Evolutionary conservation across 371 early-diverging fungal species (phyloP).

Genomic region (Mycotypha africana): DNA sequence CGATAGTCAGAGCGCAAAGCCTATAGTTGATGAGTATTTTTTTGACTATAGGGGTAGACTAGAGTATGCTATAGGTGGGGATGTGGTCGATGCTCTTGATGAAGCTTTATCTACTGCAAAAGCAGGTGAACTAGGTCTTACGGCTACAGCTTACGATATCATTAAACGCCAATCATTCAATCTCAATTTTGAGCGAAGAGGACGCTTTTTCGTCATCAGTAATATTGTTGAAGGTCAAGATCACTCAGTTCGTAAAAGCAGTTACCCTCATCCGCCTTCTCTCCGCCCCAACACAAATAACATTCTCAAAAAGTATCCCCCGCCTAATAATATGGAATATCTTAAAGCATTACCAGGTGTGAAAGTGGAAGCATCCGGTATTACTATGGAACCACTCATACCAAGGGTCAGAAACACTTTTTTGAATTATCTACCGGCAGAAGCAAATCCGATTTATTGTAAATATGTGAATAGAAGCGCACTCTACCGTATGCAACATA

Average conservation of each 20-base stretch:
- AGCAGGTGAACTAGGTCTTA: constrained; percentile 54
- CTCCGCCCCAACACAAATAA: constrained; percentile 1
- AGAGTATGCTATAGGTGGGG: constrained; percentile 56
- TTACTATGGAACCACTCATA: constrained; percentile 21
- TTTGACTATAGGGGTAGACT: constrained; percentile 31
- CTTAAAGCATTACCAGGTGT: constrained; percentile 18
- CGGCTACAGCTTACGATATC: constrained; percentile 37
- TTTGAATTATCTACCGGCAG: constrained; percentile 16
- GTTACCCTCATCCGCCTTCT: neutral
- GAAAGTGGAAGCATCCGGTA: constrained; percentile 9
- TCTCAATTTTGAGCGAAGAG: constrained; percentile 30
- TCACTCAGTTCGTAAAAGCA: neutral
- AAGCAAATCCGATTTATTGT: constrained; percentile 33
- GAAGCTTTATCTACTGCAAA: constrained; percentile 48
- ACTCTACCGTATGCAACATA: constrained; percentile 39
- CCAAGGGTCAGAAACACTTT: constrained; percentile 29
- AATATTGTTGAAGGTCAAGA: constrained; percentile 17
- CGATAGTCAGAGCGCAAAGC: neutral
- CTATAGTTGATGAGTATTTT: constrained; percentile 3
- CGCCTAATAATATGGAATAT: constrained; percentile 1
- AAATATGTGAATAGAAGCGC: constrained; percentile 57
- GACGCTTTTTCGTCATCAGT: constrained; percentile 38
- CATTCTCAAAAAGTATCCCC: constrained; percentile 1
- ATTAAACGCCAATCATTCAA: constrained; percentile 25
- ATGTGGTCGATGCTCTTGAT: constrained; percentile 44